Base-by-base conservation (phyloP, 352 stramenopile genomes). In the Phytophthora parvispora region DNA sequence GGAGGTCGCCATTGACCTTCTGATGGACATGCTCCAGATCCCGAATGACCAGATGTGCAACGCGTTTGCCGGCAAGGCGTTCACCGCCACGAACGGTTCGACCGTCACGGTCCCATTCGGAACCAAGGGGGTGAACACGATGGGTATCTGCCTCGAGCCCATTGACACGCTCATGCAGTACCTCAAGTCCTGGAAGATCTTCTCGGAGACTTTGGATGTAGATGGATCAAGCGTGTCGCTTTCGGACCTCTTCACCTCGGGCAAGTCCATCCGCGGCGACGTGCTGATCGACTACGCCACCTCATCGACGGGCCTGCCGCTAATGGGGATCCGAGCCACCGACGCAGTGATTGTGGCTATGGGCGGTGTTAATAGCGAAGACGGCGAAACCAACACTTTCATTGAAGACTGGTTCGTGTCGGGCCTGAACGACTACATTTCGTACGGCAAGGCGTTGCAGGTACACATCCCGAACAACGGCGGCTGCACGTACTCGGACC, bases 11-110 rank as follows among this genome's bases (percentile, higher is more conserved):
- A 40, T 24, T n/a, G n/a, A n/a, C 0, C 18, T 16, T 24, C 25
- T 68, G 12, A 34, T 57, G 1, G 51, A 74, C 22, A 47, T 78
- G 58, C 13, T 71, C 2, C 72, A 87, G 42, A 76, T 91, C 38
- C 75, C 83, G 2, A 87, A 81, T 28, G 62, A 78, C 29, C 72
- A 82, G 50, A 83, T 80, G 40, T 91, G 81, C 69, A 66, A 70
- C n/a, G 72, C 77, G 5, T 77, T 87, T 42, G 68, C 42, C 0
- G 81, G 72, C 22, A 68, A 76, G 20, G 10, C 51, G 1, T 89
- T 90, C 72, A 78, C 59, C 31, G 83, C 66, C 32, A 84, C 83
- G 1, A 65, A 68, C 3, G 59, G 63, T 4, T 28, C 9, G 13
- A 58, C 55, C 2, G 50, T 50, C 8, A 69, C 78, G 22, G 80